Percentiles rank a stretch among this genome's conserved stretches.
Evolutionary conservation across 2,329 filamentous ascomycete genomes (phyloP).

Genomic region (Penicillium sp.): DNA sequence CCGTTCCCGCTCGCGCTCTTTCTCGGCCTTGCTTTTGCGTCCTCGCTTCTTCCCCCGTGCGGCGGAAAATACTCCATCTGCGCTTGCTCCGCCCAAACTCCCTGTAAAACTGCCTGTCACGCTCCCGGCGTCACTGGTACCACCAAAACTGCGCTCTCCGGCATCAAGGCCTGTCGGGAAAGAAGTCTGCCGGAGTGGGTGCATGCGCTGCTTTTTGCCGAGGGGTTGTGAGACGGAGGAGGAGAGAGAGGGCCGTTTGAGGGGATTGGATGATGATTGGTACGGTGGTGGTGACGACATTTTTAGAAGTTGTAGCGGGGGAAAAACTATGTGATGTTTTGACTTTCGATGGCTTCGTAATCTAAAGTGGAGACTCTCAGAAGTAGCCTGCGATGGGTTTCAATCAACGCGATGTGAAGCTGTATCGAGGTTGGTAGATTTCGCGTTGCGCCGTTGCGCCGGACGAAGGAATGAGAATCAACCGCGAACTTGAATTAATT

Average conservation of each 20-base stretch:
- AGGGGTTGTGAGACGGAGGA: slow-evolving; percentile 36
- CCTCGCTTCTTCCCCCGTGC: slow-evolving; percentile 37
- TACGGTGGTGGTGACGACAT: slow-evolving; percentile 43
- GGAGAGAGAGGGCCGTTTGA: slow-evolving; percentile 45
- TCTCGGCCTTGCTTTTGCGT: slow-evolving; percentile 40
- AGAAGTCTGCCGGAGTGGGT: slow-evolving; percentile 50
- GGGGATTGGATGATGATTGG: slow-evolving; percentile 32
- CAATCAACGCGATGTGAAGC: neutral
- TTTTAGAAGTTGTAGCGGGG: slow-evolving; percentile 12
- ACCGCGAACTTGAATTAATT: neutral
- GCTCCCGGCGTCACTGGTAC: slow-evolving; percentile 41
- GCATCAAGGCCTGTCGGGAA: slow-evolving; percentile 40
- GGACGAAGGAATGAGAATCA: neutral
- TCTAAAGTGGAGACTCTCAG: neutral
- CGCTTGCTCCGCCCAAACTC: slow-evolving; percentile 40
- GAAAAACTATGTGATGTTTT: neutral
- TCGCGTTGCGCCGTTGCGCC: slow-evolving; percentile 3
- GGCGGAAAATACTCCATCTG: slow-evolving; percentile 35
- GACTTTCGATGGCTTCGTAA: neutral
- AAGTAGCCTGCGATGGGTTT: too few species aligned
- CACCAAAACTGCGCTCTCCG: slow-evolving; percentile 32
- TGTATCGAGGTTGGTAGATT: neutral
- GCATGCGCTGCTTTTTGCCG: slow-evolving; percentile 39
- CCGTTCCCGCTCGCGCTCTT: slow-evolving; percentile 36
- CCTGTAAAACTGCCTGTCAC: slow-evolving; percentile 46